Base-by-base conservation (phyloP, 116 monocot species). In the Thalassia testudinum region DNA sequence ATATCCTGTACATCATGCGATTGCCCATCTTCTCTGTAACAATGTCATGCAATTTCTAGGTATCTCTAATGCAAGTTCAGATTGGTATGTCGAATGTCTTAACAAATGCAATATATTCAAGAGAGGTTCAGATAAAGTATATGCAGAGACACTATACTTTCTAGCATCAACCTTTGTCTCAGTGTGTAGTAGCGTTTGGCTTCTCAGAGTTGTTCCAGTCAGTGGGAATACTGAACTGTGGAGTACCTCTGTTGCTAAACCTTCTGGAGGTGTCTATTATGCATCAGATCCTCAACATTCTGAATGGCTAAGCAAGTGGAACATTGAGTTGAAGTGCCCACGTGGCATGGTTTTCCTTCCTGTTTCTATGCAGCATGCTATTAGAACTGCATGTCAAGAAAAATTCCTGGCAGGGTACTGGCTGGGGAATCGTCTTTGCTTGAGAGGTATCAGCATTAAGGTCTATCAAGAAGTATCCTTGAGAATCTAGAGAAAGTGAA, bases 21-120 rank as follows among this genome's bases (percentile, higher is more conserved):
- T 71, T 27, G 70, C 66, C 42, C 56, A 5, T 7, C 1, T 24
- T 30, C 47, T 47, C 21, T 70, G 52, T 48, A n/a, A 62, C 23
- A 24, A 57, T 12, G 65, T 57, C 12, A 44, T 76, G 40, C 12
- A 16, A 8, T 71, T 62, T 71, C 62, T 76, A 0, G 70, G 44
- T 22, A 43, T 76, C 5, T 24, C 16, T 6, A 29, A 38, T 53
- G 66, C 65, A 13, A 53, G 42, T 23, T 47, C 18, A 2, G 42
- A 54, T 20, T 76, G 76, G 76, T 66, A 76, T 34, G 57, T 15
- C 0, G 66, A 67, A 17, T 71, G 61, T 42, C 70, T 76, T 17
- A 29, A 54, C 37, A 18, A 61, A 1, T 62, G 16, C 21, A 42
- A 67, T 58, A 58, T 76, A 12, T 47, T 67, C 7, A 58, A 21